Base-by-base conservation (phyloP, 805 yeast genomes). In the Hermanozyma aechmeae region DNA sequence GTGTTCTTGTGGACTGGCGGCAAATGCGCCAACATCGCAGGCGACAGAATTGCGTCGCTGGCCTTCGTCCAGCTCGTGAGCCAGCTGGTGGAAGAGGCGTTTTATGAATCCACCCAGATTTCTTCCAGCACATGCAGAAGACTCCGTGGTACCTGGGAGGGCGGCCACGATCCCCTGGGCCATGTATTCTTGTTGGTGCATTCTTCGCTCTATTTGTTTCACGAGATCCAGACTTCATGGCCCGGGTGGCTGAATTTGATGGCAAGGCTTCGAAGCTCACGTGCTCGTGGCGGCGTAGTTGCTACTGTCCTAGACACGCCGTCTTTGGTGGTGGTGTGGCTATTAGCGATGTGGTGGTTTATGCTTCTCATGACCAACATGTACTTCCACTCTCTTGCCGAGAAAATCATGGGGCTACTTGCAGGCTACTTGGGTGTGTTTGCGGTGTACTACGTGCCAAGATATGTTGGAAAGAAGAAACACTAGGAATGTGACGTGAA, bases 91-190 rank as follows among this genome's bases (percentile, higher is more conserved):
- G 5, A 14, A 4, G 25, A 19, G 26, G 10, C 25, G 26, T 23
- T 28, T 21, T 34, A 20, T 27, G 51, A 48, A 29, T 40, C 51
- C 4, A 30, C 23, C 6, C 11, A 24, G 3, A 42, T 62, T 8
- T 42, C 59, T 5, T 61, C 67, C 7, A 48, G 47, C 29, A 39
- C 43, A 12, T 63, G 69, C 43, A 45, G 63, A 14, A 38, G 39
- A 23, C 34, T 59, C 71, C 92, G 50, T 53, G 92, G 50, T 29
- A 48, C 35, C 16, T 70, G 45, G 85, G 76, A 28, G 79, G 97
- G 95, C 1, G 98, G 98, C 0, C 95, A 85, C 48, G 98, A 92
- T 57, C 95, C 97, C 4, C 79, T 89, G 36, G 98, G 98, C 0
- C 98, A 92, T 49, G 79, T 84, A 1, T 92, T 87, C 43, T 51